Evolutionary conservation across 139 green algal species (phyloP).

Genomic region (Chlorokybus atmophyticus): DNA sequence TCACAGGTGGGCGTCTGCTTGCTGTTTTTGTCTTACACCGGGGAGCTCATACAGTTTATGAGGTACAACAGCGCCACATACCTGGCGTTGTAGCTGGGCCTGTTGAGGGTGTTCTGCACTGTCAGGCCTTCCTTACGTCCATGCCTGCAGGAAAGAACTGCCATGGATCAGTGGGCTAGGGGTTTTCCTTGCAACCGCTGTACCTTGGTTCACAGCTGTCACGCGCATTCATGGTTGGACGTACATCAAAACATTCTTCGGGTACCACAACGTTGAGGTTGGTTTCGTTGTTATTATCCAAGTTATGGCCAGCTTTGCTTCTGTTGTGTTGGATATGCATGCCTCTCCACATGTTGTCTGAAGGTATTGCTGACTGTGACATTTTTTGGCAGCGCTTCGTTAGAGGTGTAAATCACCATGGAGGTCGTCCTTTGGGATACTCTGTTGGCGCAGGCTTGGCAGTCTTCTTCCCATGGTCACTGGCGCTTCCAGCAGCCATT

Average conservation of each 20-base stretch:
- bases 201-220: slow-evolving; percentile 23
- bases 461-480: slow-evolving; percentile 24
- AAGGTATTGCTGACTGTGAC: not conserved
- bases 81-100: too few relatives aligned
- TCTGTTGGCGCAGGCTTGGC: not conserved
- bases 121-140: too few relatives aligned
- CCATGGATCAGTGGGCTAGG: not conserved
- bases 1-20: too few relatives aligned
- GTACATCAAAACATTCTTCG: slow-evolving; percentile 29
- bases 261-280: slow-evolving; percentile 30
- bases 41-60: too few relatives aligned
- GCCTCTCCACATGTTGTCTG: too few relatives aligned
- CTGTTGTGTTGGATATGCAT: too few relatives aligned
- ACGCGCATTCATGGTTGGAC: slow-evolving; percentile 6
- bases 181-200: not conserved
- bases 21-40: too few relatives aligned
- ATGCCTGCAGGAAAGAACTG: not conserved
- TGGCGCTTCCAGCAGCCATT: slow-evolving; percentile 8
- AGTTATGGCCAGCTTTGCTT: too few relatives aligned
- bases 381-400: slow-evolving; percentile 24
- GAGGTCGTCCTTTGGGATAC: slow-evolving; percentile 14
- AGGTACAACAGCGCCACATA: too few relatives aligned
- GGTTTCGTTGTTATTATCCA: too few relatives aligned
- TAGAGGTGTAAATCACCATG: slow-evolving; percentile 30
- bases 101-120: not conserved